Evolutionary conservation across 2,329 filamentous ascomycete species (phyloP).

Genomic region (Sporothrix protearum): DNA sequence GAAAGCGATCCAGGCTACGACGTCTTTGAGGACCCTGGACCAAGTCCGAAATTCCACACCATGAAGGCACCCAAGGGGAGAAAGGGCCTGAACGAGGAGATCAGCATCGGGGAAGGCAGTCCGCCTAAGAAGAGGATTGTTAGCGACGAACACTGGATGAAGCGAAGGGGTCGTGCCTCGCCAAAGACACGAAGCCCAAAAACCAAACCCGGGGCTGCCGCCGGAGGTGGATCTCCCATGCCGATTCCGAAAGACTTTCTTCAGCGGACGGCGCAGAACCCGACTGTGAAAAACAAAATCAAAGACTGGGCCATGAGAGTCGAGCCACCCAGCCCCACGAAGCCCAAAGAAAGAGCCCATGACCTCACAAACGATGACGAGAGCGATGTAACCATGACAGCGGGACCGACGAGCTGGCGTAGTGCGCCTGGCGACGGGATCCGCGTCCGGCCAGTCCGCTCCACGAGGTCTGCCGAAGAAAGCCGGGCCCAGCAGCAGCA

Average conservation of each 20-base stretch:
- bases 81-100: slow-evolving; percentile 33
- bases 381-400: slow-evolving; percentile 27
- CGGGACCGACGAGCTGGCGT: slow-evolving; percentile 28
- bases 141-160: slow-evolving; percentile 88
- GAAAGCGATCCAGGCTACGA: slow-evolving; percentile 22
- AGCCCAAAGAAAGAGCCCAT: slow-evolving; percentile 28
- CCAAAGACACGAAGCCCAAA: slow-evolving; percentile 34
- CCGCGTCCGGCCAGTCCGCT: slow-evolving; percentile 40
- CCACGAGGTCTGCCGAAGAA: slow-evolving; percentile 22
- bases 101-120: slow-evolving; percentile 40
- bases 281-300: slow-evolving; percentile 56
- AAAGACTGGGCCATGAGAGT: slow-evolving; percentile 59
- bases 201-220: slow-evolving; percentile 28
- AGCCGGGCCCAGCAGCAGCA: neutral
- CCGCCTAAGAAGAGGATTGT: slow-evolving; percentile 88
- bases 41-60: slow-evolving; percentile 18
- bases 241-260: slow-evolving; percentile 59
- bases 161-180: slow-evolving; percentile 48
- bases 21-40: slow-evolving; percentile 27
- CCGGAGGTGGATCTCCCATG: slow-evolving; percentile 33
- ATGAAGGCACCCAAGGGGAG: slow-evolving; percentile 19
- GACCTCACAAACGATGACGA: slow-evolving; percentile 24
- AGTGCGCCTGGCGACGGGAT: slow-evolving; percentile 33
- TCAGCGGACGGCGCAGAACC: slow-evolving; percentile 51
- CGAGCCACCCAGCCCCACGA: slow-evolving; percentile 45